Percentiles rank a stretch among this genome's conserved stretches.
Evolutionary conservation across 2,329 filamentous ascomycete genomes (phyloP).

Genomic region (Teratosphaeria epicoccoides): DNA sequence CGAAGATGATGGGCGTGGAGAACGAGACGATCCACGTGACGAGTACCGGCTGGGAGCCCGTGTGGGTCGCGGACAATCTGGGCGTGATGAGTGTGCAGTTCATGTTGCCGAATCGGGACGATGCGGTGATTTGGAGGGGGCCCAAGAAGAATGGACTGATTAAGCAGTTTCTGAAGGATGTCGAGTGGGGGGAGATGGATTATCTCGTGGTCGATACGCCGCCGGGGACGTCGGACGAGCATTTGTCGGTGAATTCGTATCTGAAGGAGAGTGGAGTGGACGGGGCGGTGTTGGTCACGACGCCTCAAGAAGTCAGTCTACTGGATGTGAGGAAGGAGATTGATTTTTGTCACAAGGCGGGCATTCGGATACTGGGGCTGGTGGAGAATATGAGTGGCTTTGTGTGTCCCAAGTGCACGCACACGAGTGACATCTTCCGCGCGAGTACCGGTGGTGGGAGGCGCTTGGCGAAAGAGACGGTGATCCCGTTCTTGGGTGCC

Average conservation of each 20-base stretch:
- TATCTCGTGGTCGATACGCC: slow-evolving; percentile 91
- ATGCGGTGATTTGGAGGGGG: slow-evolving; percentile 93
- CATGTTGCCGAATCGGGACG: slow-evolving; percentile 87
- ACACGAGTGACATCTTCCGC: slow-evolving; percentile 72
- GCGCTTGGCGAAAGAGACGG: slow-evolving; percentile 72
- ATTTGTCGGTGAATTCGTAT: slow-evolving; percentile 85
- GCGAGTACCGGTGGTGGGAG: slow-evolving; percentile 82
- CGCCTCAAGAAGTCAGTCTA: slow-evolving; percentile 85
- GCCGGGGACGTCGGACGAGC: slow-evolving; percentile 89
- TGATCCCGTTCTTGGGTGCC: slow-evolving; percentile 75
- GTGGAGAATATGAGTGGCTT: slow-evolving; percentile 99
- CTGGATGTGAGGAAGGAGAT: slow-evolving; percentile 95
- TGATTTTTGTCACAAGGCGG: slow-evolving; percentile 92
- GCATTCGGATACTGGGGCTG: slow-evolving; percentile 74
- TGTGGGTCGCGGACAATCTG: slow-evolving; percentile 90
- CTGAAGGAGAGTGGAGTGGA: slow-evolving; percentile 86
- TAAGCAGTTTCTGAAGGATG: slow-evolving; percentile 95
- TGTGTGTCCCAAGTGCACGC: slow-evolving; percentile 84
- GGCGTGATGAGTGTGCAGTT: slow-evolving; percentile 98
- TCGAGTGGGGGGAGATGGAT: slow-evolving; percentile 93
- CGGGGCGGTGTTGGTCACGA: slow-evolving; percentile 85
- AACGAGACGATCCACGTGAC: slow-evolving; percentile 86
- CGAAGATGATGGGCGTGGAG: slow-evolving; percentile 98
- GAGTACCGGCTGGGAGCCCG: slow-evolving; percentile 80
- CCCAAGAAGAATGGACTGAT: slow-evolving; percentile 98